Evolutionary conservation across 129 eudicot genomes (phyloP).

Genomic region (Flaveria trinervia): DNA sequence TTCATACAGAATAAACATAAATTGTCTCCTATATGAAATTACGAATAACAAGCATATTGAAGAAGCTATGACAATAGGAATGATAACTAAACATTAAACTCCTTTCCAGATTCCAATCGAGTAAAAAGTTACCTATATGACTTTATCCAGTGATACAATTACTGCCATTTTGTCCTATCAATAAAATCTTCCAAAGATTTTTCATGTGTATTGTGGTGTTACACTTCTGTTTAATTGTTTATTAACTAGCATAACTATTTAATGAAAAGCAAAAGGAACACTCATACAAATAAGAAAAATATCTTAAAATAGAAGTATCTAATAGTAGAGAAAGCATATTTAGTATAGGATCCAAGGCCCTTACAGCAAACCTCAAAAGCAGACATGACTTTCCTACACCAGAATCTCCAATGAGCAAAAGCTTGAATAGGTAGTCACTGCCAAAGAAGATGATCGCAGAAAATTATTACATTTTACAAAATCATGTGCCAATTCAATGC

Average conservation of each 20-base stretch:
- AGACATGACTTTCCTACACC: constrained; percentile 53
- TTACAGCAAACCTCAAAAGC: constrained; percentile 52
- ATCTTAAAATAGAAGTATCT: not conserved
- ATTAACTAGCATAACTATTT: constrained; percentile 7
- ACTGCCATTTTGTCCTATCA: not conserved
- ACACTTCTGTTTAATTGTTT: constrained; percentile 3
- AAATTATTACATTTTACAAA: not conserved
- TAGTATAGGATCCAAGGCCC: constrained; percentile 23
- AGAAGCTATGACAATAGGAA: not conserved
- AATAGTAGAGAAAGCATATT: not conserved
- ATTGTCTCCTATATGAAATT: not conserved
- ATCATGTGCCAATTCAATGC: not conserved
- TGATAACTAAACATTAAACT: not conserved
- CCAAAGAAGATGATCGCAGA: not conserved
- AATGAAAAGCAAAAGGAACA: not conserved
- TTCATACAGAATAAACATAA: not conserved
- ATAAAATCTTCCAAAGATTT: not conserved
- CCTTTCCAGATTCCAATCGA: not conserved
- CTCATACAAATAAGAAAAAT: not conserved
- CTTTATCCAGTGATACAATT: not conserved
- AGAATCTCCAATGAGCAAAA: constrained; percentile 51
- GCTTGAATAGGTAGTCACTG: constrained; percentile 53
- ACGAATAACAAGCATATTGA: not conserved
- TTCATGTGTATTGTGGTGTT: not conserved
- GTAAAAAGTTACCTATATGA: not conserved